A percentile compares a stretch with the other conserved stretches of the same genome.
These are phyloP conservation scores for Aureobasidium sp. DNA, from an alignment of 2,329 filamentous ascomycete genomes.

Conservation along the genomic window DNA sequence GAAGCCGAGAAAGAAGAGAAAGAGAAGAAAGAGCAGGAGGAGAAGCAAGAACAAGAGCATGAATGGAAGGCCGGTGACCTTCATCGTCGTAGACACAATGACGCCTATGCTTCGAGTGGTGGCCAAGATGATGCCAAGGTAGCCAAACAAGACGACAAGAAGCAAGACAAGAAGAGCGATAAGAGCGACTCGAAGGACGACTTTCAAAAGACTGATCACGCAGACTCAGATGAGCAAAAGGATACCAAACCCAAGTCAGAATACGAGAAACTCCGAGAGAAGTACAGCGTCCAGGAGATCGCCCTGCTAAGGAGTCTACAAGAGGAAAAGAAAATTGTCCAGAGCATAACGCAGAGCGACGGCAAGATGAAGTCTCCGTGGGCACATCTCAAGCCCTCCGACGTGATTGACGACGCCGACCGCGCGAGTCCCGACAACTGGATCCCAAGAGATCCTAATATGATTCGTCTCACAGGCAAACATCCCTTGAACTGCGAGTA, in stretches of 20 bases:
- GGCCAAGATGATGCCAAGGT: neutral
- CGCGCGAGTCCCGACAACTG: slow-evolving; percentile 47
- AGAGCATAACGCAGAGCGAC: slow-evolving; percentile 34
- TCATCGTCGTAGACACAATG: slow-evolving; percentile 27
- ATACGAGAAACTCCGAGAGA: slow-evolving; percentile 23
- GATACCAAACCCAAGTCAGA: neutral
- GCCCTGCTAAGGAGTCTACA: slow-evolving; percentile 32
- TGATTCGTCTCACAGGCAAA: slow-evolving; percentile 44
- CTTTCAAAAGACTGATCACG: slow-evolving; percentile 8
- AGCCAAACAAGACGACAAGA: neutral
- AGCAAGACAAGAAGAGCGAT: slow-evolving; percentile 14
- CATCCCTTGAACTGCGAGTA: slow-evolving; percentile 46
- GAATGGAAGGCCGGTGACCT: slow-evolving; percentile 21
- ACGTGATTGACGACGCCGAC: slow-evolving; percentile 40
- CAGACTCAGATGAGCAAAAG: slow-evolving; percentile 11
- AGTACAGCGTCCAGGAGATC: slow-evolving; percentile 35
- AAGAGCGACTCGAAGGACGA: neutral
- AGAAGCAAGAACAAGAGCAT: slow-evolving; percentile 20
- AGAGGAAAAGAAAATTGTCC: slow-evolving; percentile 36
- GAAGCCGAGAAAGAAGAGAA: slow-evolving; percentile 14
- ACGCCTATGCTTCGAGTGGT: slow-evolving; percentile 24
- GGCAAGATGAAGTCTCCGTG: slow-evolving; percentile 32
- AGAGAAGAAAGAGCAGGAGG: slow-evolving; percentile 19
- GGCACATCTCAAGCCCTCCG: slow-evolving; percentile 21
- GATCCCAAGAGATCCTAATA: slow-evolving; percentile 38